phyloP scores from a whole-genome alignment of 768 basidiomycete genomes.

The Megacollybia marginata region DNA sequence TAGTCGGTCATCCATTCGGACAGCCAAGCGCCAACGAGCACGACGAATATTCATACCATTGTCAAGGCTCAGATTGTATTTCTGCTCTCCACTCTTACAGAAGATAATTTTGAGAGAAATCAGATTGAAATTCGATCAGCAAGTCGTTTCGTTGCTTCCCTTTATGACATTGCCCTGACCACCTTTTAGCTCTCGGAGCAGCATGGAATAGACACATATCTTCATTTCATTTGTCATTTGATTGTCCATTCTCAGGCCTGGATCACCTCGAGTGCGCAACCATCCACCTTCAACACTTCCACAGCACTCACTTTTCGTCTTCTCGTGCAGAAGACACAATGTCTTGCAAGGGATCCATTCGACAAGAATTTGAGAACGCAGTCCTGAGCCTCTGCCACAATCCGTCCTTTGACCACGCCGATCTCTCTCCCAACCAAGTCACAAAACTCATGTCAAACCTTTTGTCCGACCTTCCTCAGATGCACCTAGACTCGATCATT shows the following conservation, averaged over 20 bases:
- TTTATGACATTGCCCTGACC: slow-evolving; percentile 7
- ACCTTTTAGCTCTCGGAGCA: slow-evolving; percentile 80
- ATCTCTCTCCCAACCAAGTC: slow-evolving; percentile 66
- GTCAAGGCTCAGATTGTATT: slow-evolving; percentile 98
- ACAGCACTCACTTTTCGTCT: slow-evolving; percentile 76
- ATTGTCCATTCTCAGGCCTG: slow-evolving; percentile 81
- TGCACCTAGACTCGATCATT: slow-evolving; percentile 59
- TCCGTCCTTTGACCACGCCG: slow-evolving; percentile 76
- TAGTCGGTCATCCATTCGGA: slow-evolving; percentile 86
- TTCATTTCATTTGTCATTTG: slow-evolving; percentile 95
- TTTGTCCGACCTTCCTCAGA: slow-evolving; percentile 64
- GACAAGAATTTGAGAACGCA: slow-evolving; percentile 74
- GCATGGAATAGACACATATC: slow-evolving; percentile 94
- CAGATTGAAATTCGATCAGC: slow-evolving; percentile 93
- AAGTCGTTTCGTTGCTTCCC: slow-evolving; percentile 11
- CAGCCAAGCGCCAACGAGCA: slow-evolving; percentile 59
- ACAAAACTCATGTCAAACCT: slow-evolving; percentile 77
- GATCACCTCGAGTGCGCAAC: slow-evolving; percentile 49
- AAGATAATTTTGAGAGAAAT: slow-evolving; percentile 95
- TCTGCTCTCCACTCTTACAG: slow-evolving; percentile 89
- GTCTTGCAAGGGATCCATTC: slow-evolving; percentile 84
- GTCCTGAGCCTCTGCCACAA: slow-evolving; percentile 69
- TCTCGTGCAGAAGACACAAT: slow-evolving; percentile 80
- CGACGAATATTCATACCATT: slow-evolving; percentile 86
- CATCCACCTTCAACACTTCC: slow-evolving; percentile 66